Conservation (phyloP, 2,329 filamentous ascomycete species). For the Fusarium bactridioides region DNA sequence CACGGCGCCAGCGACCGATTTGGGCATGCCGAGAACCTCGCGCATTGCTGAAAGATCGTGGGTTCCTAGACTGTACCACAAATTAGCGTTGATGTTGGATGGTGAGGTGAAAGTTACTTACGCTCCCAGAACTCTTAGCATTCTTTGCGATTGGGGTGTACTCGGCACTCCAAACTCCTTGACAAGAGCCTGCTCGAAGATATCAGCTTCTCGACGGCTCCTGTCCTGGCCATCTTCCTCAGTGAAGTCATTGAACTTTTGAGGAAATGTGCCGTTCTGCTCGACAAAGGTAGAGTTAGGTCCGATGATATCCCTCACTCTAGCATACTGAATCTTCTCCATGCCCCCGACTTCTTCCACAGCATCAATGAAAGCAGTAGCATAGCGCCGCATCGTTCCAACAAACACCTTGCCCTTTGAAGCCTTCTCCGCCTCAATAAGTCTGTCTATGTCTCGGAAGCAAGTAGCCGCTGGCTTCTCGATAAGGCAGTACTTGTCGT, state of each 20-base stretch:
- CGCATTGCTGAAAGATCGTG: constrained; percentile 35
- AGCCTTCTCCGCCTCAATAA: constrained; percentile 58
- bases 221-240: neutral
- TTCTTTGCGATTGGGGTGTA: neutral
- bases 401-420: constrained; percentile 61
- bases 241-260: constrained; percentile 44
- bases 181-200: neutral
- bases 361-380: constrained; percentile 60
- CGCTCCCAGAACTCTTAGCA: constrained; percentile 7
- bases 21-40: constrained; percentile 33
- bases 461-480: constrained; percentile 66
- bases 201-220: neutral
- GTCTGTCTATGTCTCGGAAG: constrained; percentile 53
- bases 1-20: constrained; percentile 25
- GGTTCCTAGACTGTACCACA: neutral
- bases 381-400: constrained; percentile 69
- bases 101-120: accelerated
- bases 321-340: constrained; percentile 62
- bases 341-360: constrained; percentile 62
- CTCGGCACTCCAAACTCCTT: neutral
- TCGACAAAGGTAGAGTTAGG: constrained; percentile 59
- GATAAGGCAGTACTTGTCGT: constrained; percentile 64
- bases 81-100: accelerated
- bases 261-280: constrained; percentile 58
- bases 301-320: constrained; percentile 55